Base-by-base conservation (phyloP, 2,329 filamentous ascomycete species). In the Venturia effusa region DNA sequence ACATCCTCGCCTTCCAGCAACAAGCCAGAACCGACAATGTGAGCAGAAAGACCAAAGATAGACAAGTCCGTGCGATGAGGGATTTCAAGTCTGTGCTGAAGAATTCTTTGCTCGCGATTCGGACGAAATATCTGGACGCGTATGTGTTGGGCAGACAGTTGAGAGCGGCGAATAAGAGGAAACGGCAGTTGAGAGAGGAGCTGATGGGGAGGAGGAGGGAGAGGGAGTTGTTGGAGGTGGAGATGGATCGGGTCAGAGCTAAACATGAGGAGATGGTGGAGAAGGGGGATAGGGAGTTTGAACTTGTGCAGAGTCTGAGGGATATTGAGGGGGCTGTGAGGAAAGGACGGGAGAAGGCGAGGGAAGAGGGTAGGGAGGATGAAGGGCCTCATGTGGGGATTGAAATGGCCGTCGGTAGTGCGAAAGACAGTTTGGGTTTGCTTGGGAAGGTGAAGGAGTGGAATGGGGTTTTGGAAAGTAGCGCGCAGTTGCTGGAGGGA, bases 111-210 rank as follows among this genome's bases (percentile, higher is more conserved):
- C 76, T 83, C 57, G 77, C 80, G 54, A 71, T 83, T 34, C 81
- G 80, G 65, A 79, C 81, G 67, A 76, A 80, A 27, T 75, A 82
- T 3, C 79, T 83, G 65, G 78, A 79, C 62, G 77, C 81, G 57
- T 78, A 76, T 64, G 71, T 75, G 2, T 74, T 81, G 30, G 75
- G 76, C 32, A 73, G 76, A 61, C 77, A 79, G 64, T 68, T 80
- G 57, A 79, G 76, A 64, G 74, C 70, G 67, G 76, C 75, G 66
- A 78, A 75, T 70, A 77, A 72, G 66, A 77, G 75, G 68, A 79
- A 77, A 71, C 72, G 72, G 66, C 73, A 76, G 40, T 66, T 82
- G 61, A 76, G 81, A 34, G 76, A 74, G 51, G 76, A 79, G 41
- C 75, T 82, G 60, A 72, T 83, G 40, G 74, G 74, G 24, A 66